Base-by-base conservation (phyloP, 140 eudicot species). In the Ambrosia hybrid region DNA sequence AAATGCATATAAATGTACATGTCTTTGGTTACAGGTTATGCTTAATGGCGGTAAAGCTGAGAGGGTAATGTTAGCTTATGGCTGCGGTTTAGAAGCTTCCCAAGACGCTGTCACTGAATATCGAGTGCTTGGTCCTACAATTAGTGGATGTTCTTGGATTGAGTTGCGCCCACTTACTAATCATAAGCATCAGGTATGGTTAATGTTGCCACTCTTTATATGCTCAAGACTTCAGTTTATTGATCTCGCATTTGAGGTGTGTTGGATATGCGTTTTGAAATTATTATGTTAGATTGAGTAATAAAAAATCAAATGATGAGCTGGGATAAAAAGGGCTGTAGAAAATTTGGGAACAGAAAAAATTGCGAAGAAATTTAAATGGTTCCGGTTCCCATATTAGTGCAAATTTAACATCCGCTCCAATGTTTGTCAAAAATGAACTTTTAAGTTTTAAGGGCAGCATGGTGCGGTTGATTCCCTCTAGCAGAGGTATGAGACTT, bases 81-180 rank as follows among this genome's bases (percentile, higher is more conserved):
- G 85, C 17, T 83, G 85, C 4, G 85, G 82, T 72, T 72, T 92
- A 65, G 98, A 89, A 78, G 84, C 90, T 71, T 92, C 88, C 26
- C 92, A 89, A 52, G 91, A 87, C 76, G 98, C 98, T 39, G 76
- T 89, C 4, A 92, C 96, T 30, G 95, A 89, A 81, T 92, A 92
- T 70, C 88, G 96, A 46, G 92, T 92, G 39, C 87, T 92, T 56
- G 96, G 98, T 52, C 98, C 96, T 10, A 89, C 80, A 65, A 89
- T 92, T 13, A 92, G 82, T 78, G 98, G 98, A 36, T 92, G 98
- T 76, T 92, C 98, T 37, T 92, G 98, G 98, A 75, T 92, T 43
- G 98, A 92, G 81, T 77, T 92, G 73, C 83, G 82, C 4, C 96
- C 98, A 2, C 90, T 67, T 57, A 92, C 98, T n/a, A 85, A 87